phyloP scores from a whole-genome alignment of 768 basidiomycete genomes.

The Kwoniella heveanensis region DNA sequence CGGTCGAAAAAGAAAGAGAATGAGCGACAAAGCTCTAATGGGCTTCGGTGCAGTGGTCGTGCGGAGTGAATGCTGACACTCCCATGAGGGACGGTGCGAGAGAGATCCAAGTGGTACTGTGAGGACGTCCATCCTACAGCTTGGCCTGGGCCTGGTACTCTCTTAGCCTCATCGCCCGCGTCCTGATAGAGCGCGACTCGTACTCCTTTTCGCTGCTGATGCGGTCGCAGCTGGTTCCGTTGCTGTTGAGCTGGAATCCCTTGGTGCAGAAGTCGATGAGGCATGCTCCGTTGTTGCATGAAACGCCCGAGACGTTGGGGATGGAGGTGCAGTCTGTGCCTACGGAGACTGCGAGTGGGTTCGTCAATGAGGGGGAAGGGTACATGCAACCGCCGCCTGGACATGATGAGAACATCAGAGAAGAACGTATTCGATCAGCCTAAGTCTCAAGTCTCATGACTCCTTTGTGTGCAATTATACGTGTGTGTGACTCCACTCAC shows the following conservation, averaged over 20 bases:
- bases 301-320: conserved; percentile 33
- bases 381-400: conserved; percentile 49
- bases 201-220: background rate
- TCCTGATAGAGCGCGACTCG: background rate
- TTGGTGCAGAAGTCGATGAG: conserved; percentile 24
- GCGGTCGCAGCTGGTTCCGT: conserved; percentile 15
- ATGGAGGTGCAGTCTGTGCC: conserved; percentile 48
- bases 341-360: conserved; percentile 8
- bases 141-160: background rate
- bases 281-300: conserved; percentile 38
- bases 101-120: no score
- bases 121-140: no score
- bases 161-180: background rate
- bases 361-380: background rate
- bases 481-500: no score
- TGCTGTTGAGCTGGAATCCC: conserved; percentile 16
- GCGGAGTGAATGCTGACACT: no score
- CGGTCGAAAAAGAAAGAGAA: background rate
- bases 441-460: no score
- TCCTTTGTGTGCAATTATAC: no score
- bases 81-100: no score
- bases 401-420: background rate
- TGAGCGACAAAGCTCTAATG: no score
- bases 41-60: no score
- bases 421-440: no score